phyloP scores from a whole-genome alignment of 139 green algal genomes.

The Bryopsis sp. region DNA sequence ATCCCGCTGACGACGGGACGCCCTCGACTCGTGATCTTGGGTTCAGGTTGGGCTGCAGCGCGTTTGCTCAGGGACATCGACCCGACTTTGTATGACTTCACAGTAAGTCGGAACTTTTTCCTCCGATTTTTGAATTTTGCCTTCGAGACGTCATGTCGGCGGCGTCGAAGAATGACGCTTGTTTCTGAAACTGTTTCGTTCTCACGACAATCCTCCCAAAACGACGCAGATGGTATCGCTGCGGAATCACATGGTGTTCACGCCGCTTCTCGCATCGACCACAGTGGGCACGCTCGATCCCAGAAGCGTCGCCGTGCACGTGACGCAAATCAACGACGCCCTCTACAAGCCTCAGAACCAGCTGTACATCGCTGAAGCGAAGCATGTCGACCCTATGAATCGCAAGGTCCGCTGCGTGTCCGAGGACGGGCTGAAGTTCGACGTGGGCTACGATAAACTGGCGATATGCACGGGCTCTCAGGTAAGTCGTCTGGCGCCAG shows the following conservation, averaged over 20 bases:
- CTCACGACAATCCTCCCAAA: no score
- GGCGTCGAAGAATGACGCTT: neutral
- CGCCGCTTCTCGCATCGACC: conserved; percentile 60
- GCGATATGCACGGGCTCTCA: conserved; percentile 60
- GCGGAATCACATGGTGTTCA: conserved; percentile 83
- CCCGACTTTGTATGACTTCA: conserved; percentile 60
- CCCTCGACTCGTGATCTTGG: conserved; percentile 62
- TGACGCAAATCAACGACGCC: conserved; percentile 29
- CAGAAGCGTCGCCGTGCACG: conserved; percentile 46
- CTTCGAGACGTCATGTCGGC: neutral
- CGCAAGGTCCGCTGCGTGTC: conserved; percentile 35
- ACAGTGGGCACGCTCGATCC: conserved; percentile 78
- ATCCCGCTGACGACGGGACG: conserved; percentile 25
- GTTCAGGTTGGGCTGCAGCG: conserved; percentile 67
- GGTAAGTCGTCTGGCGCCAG: conserved; percentile 25
- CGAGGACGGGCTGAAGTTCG: conserved; percentile 45
- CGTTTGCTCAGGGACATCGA: conserved; percentile 62
- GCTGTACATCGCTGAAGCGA: conserved; percentile 22
- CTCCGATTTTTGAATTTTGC: neutral
- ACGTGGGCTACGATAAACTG: conserved; percentile 64
- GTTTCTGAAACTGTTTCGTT: neutral
- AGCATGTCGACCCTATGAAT: conserved; percentile 25
- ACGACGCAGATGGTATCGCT: conserved; percentile 41
- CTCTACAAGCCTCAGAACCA: conserved; percentile 27
- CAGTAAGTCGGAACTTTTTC: conserved; percentile 29